Percentiles rank a stretch among this genome's conserved stretches.
Conservation (phyloP, 1,284 basidiomycete genomes). For the Thecaphora thlaspeos region DNA sequence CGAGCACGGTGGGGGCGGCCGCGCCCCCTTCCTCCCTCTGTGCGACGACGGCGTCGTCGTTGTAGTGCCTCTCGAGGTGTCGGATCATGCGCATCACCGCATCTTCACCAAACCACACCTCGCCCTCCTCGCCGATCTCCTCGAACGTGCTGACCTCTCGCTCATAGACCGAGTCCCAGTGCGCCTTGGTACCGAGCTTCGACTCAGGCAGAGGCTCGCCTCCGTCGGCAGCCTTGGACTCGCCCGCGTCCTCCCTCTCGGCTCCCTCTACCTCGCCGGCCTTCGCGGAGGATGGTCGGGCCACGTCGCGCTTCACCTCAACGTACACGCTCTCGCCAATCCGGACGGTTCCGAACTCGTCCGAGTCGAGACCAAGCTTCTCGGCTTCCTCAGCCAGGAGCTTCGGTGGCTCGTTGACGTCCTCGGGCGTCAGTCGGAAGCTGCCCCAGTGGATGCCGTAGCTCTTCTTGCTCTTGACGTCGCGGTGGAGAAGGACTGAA, state of each 20-base stretch:
- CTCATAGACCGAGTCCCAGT: constrained; percentile 47
- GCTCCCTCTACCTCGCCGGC: no score
- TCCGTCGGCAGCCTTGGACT: not conserved
- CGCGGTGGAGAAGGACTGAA: constrained; percentile 34
- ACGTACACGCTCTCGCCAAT: constrained; percentile 40
- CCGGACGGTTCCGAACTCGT: constrained; percentile 23
- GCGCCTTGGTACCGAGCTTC: constrained; percentile 69
- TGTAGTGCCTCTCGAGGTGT: constrained; percentile 30
- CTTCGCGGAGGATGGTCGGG: no score
- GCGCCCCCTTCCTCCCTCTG: constrained; percentile 1
- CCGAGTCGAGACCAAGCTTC: constrained; percentile 13
- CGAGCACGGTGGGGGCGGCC: constrained; percentile 27
- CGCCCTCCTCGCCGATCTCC: constrained; percentile 82
- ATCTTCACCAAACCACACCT: constrained; percentile 85
- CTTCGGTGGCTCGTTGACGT: constrained; percentile 40
- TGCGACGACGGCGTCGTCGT: constrained; percentile 8
- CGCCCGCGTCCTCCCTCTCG: no score
- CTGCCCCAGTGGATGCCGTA: constrained; percentile 48
- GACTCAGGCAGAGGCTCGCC: constrained; percentile 60
- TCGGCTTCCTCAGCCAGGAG: constrained; percentile 28
- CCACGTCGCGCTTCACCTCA: constrained; percentile 1
- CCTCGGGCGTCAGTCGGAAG: constrained; percentile 42
- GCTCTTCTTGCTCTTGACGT: constrained; percentile 20
- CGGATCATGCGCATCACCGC: constrained; percentile 73
- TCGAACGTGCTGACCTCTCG: constrained; percentile 73